Conservation (phyloP, 495 filamentous ascomycete genomes). For the Cryomyces antarcticus region DNA sequence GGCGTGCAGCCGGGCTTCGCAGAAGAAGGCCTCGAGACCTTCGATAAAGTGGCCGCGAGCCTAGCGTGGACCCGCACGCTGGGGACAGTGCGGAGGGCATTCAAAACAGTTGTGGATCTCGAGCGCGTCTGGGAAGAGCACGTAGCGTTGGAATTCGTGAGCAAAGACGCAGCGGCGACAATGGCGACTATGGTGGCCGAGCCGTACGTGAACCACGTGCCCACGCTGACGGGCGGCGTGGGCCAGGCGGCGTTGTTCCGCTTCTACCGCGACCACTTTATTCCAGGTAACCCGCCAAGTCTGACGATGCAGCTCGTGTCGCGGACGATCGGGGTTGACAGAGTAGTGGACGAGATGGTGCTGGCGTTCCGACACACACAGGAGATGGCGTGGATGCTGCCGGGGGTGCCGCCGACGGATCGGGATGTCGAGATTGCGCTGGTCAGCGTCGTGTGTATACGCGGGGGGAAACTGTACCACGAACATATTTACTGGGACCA, state of each 20-base stretch:
- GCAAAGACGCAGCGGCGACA: slow-evolving; percentile 9
- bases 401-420: slow-evolving; percentile 17
- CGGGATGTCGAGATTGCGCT: slow-evolving; percentile 16
- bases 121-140: slow-evolving; percentile 18
- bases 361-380: slow-evolving; percentile 18
- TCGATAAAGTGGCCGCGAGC: slow-evolving; percentile 28
- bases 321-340: slow-evolving; percentile 16
- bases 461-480: slow-evolving; percentile 17
- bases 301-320: slow-evolving; percentile 14
- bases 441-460: slow-evolving; percentile 16
- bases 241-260: slow-evolving; percentile 13
- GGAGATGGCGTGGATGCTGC: slow-evolving; percentile 19
- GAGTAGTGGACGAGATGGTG: slow-evolving; percentile 20
- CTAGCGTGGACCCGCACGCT: slow-evolving; percentile 38
- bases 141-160: slow-evolving; percentile 3
- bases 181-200: slow-evolving; percentile 15
- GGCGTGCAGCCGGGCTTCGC: slow-evolving; percentile 34
- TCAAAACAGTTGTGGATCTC: slow-evolving; percentile 15
- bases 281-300: slow-evolving; percentile 13
- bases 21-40: slow-evolving; percentile 29
- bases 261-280: slow-evolving; percentile 21
- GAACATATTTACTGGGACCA: slow-evolving; percentile 23
- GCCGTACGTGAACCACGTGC: slow-evolving; percentile 18
- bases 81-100: slow-evolving; percentile 13
- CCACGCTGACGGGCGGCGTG: slow-evolving; percentile 16